Evolutionary conservation across 805 yeast genomes (phyloP), one percentile per base, ranked within the genome.

Genomic region (Ogataea trehalophila): DNA sequence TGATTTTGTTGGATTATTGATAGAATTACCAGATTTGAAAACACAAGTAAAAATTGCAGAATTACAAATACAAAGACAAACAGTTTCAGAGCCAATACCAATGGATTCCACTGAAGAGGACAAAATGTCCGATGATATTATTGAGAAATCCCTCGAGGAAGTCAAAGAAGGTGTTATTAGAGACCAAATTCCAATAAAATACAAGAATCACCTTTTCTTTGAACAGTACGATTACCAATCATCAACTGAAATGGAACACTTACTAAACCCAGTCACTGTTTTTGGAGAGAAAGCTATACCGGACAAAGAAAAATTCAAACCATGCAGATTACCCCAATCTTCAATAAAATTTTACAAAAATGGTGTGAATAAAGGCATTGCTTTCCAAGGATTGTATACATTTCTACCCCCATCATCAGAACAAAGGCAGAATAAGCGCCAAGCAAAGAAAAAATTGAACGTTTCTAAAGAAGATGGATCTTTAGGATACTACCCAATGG

Each of bases 401-500:
- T 91, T 88, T 59, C 65, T 86, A 42, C 96, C 97, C 0, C 91
- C 95, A 3, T 74, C 83, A 47, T 79, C 91, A 37, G 82, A 79
- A 51, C 66, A 76, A 40, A 70, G 69, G 40, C 69, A 68, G 46
- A 68, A 69, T 51, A 45, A 54, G 16, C 62, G 45, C 34, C 37
- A 35, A 29, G 47, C 48, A 9, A 45, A 50, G 17, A 43, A 45
- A 4, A 37, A 43, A 4, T 54, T 63, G 37, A 45, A 46, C 9
- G 50, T 58, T 55, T 72, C 61, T 59, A 79, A 57, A 14, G 95
- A 94, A 62, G 97, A 94, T 61, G 96, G 96, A 0, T 70, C 80
- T 39, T 67, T 89, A 46, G 99, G 98, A 0, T 94, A 94, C 62
- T 94, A 83, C 66, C 98, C 99, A 1, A 87, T 90, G 70, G 74